Conservation (phyloP, 2,329 filamentous ascomycete species). For the Paraconiothyrium sp. region DNA sequence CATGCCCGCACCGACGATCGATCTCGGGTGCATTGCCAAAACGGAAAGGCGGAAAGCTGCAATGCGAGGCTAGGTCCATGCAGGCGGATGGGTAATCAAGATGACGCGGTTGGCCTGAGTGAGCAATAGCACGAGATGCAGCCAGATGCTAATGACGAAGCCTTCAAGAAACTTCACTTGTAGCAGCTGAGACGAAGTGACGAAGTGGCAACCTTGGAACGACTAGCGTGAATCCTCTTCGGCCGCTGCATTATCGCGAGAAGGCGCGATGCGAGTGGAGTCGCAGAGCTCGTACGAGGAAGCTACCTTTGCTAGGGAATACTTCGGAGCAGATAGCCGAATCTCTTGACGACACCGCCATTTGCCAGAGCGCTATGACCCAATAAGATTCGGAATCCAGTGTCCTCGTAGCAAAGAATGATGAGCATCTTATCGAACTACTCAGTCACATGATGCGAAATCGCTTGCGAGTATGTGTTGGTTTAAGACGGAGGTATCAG, state of each 20-base stretch:
- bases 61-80: background rate
- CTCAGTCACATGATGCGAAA: background rate
- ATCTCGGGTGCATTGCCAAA: background rate
- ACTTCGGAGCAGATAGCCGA: background rate
- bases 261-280: background rate
- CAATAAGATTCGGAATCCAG: background rate
- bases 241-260: too few species aligned
- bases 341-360: background rate
- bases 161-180: background rate
- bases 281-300: background rate
- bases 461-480: background rate
- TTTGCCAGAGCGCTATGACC: background rate
- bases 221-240: background rate
- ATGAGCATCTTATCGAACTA: background rate
- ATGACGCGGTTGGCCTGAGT: background rate
- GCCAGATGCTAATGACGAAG: background rate
- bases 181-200: background rate
- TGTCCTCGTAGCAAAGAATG: background rate
- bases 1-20: background rate
- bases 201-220: background rate
- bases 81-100: conserved; percentile 2
- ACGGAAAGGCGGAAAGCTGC: background rate
- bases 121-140: background rate
- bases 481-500: conserved; percentile 17
- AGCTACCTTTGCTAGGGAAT: background rate